A percentile compares a stretch with the other conserved stretches of the same genome.
These are phyloP conservation scores for Fusarium liriodendri DNA, from an alignment of 2,329 filamentous ascomycete species.

Conservation along the genomic window DNA sequence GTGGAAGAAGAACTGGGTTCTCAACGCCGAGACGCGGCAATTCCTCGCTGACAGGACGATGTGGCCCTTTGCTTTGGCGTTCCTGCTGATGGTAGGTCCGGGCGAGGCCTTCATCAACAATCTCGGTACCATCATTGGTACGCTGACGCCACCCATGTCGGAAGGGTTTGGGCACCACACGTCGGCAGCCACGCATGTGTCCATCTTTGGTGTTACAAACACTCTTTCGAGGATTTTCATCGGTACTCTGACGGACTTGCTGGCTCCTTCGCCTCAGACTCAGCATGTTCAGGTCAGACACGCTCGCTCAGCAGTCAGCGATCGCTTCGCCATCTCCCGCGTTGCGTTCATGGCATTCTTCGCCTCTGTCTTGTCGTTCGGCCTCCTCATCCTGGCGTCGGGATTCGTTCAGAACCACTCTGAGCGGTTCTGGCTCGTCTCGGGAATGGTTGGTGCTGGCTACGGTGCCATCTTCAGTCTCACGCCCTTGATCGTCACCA, in stretches of 20 bases:
- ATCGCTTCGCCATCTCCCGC: slow-evolving; percentile 75
- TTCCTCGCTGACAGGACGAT: slow-evolving; percentile 92
- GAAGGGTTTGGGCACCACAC: slow-evolving; percentile 58
- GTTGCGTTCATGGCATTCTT: slow-evolving; percentile 83
- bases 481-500: slow-evolving; percentile 91
- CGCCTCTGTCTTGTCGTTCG: slow-evolving; percentile 77
- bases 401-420: slow-evolving; percentile 79
- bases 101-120: slow-evolving; percentile 99
- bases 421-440: slow-evolving; percentile 87
- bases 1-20: slow-evolving; percentile 86
- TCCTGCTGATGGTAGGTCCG: slow-evolving; percentile 92
- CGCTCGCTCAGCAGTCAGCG: slow-evolving; percentile 45
- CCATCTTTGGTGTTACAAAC: slow-evolving; percentile 89
- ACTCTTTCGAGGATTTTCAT: slow-evolving; percentile 92
- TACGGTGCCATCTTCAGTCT: slow-evolving; percentile 94
- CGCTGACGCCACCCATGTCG: slow-evolving; percentile 73
- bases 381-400: slow-evolving; percentile 81
- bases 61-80: slow-evolving; percentile 93
- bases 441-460: slow-evolving; percentile 85
- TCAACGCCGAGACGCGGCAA: slow-evolving; percentile 88
- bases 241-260: slow-evolving; percentile 86
- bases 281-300: slow-evolving; percentile 63
- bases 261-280: slow-evolving; percentile 76
- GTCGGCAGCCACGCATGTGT: slow-evolving; percentile 87
- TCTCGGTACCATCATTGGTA: slow-evolving; percentile 91